Evolutionary conservation across 768 basidiomycete species (phyloP), one percentile per base, ranked within the genome.

Genomic region (Kwoniella sp.): DNA sequence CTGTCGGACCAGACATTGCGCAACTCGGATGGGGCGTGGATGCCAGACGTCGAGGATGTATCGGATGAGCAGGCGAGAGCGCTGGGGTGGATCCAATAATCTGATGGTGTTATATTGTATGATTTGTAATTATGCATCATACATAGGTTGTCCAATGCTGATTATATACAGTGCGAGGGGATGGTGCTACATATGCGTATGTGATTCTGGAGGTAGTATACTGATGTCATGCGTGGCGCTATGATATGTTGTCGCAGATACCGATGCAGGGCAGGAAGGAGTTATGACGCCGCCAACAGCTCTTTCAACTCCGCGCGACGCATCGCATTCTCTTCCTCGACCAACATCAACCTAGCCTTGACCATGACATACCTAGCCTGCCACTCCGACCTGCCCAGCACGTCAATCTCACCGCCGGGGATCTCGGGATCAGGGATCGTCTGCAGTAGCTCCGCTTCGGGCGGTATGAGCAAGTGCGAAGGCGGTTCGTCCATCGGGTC

Each of bases 291-390:
- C 34, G 7, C 41, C 4, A 45, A 20, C 41, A 51, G 55, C 53
- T 51, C 81, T 37, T 86, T 84, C 67, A 91, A 81, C 77, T 93
- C 89, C 68, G 87, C 86, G 30, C 85, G 81, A 41, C 93, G 82
- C 31, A 83, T 82, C 31, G 86, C 86, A 66, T 91, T 87, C 73
- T 90, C 87, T 63, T 89, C 85, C 30, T 88, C 67, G 15, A 86
- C 87, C 74, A 88, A 89, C 55, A 82, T 83, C 77, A 89, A 85
- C 74, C 92, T 92, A 5, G 93, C 92, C 74, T 93, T 90, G 84
- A 86, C 81, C 82, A 84, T 68, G 82, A 87, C 83, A 78, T 93
- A 94, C 83, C 87, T 87, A 37, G 87, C 73, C 45, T 78, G 75
- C 61, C 75, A 71, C 12, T 62, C 57, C 8, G 45, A 63, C 57